Percentiles rank a stretch among this genome's conserved stretches.
phyloP scores from a whole-genome alignment of 805 yeast species.

The Candida adriatica region DNA sequence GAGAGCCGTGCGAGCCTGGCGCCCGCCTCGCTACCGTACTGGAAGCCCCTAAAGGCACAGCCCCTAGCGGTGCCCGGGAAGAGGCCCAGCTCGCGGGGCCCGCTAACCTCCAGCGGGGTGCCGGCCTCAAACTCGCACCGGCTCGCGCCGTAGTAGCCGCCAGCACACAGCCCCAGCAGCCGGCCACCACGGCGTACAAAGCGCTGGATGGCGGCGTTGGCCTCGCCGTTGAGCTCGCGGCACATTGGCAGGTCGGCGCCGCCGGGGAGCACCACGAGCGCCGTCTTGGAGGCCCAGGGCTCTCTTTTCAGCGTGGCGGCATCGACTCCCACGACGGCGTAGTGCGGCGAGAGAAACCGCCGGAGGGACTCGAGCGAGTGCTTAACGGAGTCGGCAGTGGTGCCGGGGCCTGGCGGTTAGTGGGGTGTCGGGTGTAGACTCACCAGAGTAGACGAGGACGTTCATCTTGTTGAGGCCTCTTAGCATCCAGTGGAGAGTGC shows the following conservation, averaged over 20 bases:
- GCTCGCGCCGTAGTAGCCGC: conserved; percentile 78
- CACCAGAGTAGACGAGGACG: conserved; percentile 54
- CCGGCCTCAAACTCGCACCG: conserved; percentile 83
- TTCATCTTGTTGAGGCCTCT: no score
- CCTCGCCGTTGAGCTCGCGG: conserved; percentile 59
- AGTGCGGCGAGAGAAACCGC: conserved; percentile 71
- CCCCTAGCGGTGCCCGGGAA: conserved; percentile 85
- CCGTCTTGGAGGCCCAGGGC: conserved; percentile 83
- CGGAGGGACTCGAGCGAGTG: conserved; percentile 77
- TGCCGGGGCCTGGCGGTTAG: conserved; percentile 52
- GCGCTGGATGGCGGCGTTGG: conserved; percentile 51
- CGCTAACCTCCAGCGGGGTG: conserved; percentile 72
- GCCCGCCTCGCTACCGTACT: conserved; percentile 71
- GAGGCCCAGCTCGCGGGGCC: conserved; percentile 73
- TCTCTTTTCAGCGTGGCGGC: conserved; percentile 60
- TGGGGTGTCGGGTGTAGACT: not conserved
- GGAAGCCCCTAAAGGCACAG: conserved; percentile 72
- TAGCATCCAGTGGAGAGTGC: no score
- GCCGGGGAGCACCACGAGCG: conserved; percentile 84
- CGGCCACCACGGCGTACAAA: conserved; percentile 76
- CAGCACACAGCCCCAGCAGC: conserved; percentile 89
- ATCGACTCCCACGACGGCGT: conserved; percentile 74
- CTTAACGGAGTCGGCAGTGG: conserved; percentile 80
- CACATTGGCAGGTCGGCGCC: conserved; percentile 95
- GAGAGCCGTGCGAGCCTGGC: conserved; percentile 50